Evolutionary conservation across 495 filamentous ascomycete species (phyloP).

Genomic region (Annulohypoxylon bovei): DNA sequence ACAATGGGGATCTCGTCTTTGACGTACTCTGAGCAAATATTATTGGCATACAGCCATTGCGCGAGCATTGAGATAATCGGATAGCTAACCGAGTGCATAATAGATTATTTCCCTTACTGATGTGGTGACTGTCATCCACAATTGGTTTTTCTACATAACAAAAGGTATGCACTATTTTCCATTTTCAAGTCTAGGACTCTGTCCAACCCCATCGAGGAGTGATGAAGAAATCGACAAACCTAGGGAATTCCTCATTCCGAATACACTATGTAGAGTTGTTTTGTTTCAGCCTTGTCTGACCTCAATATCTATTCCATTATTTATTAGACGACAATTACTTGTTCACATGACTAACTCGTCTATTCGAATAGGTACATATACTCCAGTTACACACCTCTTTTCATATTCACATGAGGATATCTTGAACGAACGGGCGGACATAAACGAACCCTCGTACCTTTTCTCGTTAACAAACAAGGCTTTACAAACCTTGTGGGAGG

Average conservation of each 20-base stretch:
- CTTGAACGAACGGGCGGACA: slow-evolving; percentile 99
- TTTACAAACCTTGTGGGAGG: slow-evolving; percentile 90
- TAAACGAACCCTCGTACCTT: slow-evolving; percentile 73
- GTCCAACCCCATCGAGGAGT: slow-evolving; percentile 63
- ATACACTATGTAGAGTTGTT: slow-evolving; percentile 88
- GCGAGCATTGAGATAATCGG: background rate
- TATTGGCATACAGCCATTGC: slow-evolving; percentile 5
- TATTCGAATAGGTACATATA: slow-evolving; percentile 64
- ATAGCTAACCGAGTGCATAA: slow-evolving; percentile 12
- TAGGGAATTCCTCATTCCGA: slow-evolving; percentile 98
- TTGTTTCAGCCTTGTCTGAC: slow-evolving; percentile 99
- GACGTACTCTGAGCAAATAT: slow-evolving; percentile 73
- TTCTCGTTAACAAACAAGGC: slow-evolving; percentile 73
- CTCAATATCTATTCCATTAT: slow-evolving; percentile 40
- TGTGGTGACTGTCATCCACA: background rate
- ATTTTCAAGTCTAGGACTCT: slow-evolving; percentile 13
- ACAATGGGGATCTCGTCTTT: slow-evolving; percentile 78
- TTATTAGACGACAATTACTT: slow-evolving; percentile 41
- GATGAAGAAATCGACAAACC: slow-evolving; percentile 79
- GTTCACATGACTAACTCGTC: slow-evolving; percentile 51
- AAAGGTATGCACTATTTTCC: slow-evolving; percentile 40
- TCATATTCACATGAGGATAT: slow-evolving; percentile 77
- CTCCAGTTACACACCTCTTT: slow-evolving; percentile 25
- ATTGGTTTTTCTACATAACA: background rate
- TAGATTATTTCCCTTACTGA: slow-evolving; percentile 1